Evolutionary conservation across 2,329 filamentous ascomycete genomes (phyloP).

Genomic region (Scedosporium apiospermum): DNA sequence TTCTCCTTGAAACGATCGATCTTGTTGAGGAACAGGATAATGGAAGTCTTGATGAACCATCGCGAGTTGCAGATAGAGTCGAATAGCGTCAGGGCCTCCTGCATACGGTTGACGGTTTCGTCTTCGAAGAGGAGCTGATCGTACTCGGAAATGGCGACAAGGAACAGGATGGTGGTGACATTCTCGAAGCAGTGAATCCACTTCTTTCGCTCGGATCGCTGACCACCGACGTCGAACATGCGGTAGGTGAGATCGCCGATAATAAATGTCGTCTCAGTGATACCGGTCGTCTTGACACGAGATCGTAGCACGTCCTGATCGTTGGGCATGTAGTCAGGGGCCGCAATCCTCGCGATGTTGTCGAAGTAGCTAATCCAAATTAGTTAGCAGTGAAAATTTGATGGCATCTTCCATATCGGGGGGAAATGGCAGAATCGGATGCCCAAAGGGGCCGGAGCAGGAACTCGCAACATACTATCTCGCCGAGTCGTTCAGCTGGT

Average conservation of each 20-base stretch:
- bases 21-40: conserved; percentile 85
- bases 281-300: conserved; percentile 96
- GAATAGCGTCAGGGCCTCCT: conserved; percentile 77
- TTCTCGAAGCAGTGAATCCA: conserved; percentile 99
- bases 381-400: conserved; percentile 20
- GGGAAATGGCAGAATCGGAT: not conserved
- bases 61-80: conserved; percentile 82
- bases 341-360: conserved; percentile 82
- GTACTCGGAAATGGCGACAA: conserved; percentile 95
- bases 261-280: conserved; percentile 93
- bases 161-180: conserved; percentile 90
- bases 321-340: conserved; percentile 87
- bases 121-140: conserved; percentile 94
- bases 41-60: conserved; percentile 86
- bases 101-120: conserved; percentile 93
- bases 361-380: conserved; percentile 72
- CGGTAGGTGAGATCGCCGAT: conserved; percentile 90
- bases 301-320: conserved; percentile 92
- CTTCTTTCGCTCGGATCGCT: conserved; percentile 95
- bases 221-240: conserved; percentile 96
- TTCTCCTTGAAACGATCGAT: conserved; percentile 86
- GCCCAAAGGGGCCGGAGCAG: not conserved
- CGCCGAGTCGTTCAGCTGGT: conserved; percentile 92
- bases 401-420: not conserved
- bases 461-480: conserved; percentile 62